phyloP scores from a whole-genome alignment of 805 yeast genomes.

The Scheffersomyces lignosus region DNA sequence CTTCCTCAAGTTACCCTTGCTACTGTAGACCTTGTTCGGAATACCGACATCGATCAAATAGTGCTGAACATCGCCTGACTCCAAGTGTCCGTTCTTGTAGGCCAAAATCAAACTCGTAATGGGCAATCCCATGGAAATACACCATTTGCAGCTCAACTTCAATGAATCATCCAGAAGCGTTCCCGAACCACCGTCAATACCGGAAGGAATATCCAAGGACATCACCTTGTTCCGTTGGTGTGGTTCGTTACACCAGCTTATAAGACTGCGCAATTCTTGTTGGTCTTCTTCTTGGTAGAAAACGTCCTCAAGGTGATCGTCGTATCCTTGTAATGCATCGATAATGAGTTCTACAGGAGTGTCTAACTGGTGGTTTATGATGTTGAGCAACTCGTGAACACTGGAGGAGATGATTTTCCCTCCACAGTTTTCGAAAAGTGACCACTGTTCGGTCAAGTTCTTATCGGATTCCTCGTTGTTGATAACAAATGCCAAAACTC shows the following conservation, averaged over 20 bases:
- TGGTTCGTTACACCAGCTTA: constrained; percentile 66
- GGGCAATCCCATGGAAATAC: constrained; percentile 75
- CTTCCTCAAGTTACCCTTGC: constrained; percentile 41
- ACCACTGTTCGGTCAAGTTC: constrained; percentile 50
- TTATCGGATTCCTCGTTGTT: constrained; percentile 39
- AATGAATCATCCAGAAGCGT: constrained; percentile 29
- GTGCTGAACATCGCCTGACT: constrained; percentile 52
- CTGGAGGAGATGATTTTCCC: constrained; percentile 56
- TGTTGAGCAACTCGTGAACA: constrained; percentile 34
- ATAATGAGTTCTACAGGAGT: constrained; percentile 77
- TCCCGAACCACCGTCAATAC: constrained; percentile 83
- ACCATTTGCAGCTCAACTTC: constrained; percentile 51
- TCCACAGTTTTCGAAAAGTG: constrained; percentile 58
- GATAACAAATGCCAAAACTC: constrained; percentile 56
- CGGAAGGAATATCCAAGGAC: constrained; percentile 81
- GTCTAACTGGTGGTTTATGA: constrained; percentile 48
- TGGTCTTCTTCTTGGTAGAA: constrained; percentile 38
- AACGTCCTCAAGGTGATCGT: constrained; percentile 63
- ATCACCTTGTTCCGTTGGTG: constrained; percentile 44
- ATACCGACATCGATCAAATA: constrained; percentile 70
- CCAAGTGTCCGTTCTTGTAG: constrained; percentile 53
- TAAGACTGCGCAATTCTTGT: constrained; percentile 39
- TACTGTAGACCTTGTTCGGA: constrained; percentile 54
- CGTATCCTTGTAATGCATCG: constrained; percentile 86
- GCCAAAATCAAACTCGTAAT: constrained; percentile 61